Conservation (phyloP, 2,329 filamentous ascomycete species). For the Juglanconis oblonga region DNA sequence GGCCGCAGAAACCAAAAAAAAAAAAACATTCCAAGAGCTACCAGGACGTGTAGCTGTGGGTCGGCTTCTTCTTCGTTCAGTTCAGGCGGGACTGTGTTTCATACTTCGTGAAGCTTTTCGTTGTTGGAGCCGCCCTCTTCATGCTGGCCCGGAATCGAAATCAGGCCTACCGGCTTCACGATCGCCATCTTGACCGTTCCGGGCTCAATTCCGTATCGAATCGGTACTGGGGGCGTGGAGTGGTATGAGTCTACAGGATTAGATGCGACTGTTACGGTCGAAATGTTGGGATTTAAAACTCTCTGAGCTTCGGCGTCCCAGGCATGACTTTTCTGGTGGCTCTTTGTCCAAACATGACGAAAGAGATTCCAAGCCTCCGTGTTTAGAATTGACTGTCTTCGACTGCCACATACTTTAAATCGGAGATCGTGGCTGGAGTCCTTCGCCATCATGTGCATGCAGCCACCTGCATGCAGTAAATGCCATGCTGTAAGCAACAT, state of each 20-base stretch:
- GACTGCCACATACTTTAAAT: no score
- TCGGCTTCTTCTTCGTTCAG: neutral
- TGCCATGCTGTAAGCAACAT: no score
- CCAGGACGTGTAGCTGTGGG: neutral
- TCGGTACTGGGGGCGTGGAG: no score
- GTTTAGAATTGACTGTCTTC: slow-evolving; percentile 27
- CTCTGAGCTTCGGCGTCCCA: slow-evolving; percentile 36
- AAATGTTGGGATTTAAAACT: slow-evolving; percentile 18
- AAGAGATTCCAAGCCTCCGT: slow-evolving; percentile 44
- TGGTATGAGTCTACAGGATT: no score
- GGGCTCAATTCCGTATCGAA: no score
- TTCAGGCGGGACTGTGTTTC: neutral
- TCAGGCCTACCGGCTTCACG: no score
- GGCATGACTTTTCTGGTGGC: slow-evolving; percentile 28
- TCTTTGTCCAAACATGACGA: slow-evolving; percentile 36
- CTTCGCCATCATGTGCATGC: no score
- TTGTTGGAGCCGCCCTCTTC: neutral
- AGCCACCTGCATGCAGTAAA: no score
- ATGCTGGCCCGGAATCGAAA: neutral
- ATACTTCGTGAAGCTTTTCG: neutral
- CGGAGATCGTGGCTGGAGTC: no score
- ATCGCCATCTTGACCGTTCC: no score
- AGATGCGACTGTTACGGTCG: no score
- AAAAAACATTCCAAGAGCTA: neutral
- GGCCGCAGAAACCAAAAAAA: neutral